phyloP scores from a whole-genome alignment of 306 rosid genomes.

The Neltuma alba region DNA sequence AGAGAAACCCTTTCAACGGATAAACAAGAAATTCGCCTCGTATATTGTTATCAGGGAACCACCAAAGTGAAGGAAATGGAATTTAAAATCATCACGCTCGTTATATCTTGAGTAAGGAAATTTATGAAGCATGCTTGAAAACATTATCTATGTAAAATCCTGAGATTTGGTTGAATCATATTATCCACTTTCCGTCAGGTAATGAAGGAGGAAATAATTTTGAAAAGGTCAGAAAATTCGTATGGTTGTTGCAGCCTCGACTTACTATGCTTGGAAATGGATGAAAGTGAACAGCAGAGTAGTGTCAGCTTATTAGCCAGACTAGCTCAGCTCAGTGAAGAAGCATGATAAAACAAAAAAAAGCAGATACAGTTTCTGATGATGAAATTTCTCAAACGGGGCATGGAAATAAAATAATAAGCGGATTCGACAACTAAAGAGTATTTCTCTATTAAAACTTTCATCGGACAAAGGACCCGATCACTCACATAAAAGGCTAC shows the following conservation, averaged over 20 bases:
- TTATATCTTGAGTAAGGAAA: not conserved
- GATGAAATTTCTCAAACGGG: not conserved
- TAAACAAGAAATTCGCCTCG: not conserved
- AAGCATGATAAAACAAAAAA: not conserved
- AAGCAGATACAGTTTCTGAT: not conserved
- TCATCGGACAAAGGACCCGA: not conserved
- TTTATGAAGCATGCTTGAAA: constrained; percentile 1
- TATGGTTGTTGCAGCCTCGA: not conserved
- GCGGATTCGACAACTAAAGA: not conserved
- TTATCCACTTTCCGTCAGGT: not conserved
- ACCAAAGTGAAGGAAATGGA: constrained; percentile 29
- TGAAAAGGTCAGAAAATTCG: not conserved
- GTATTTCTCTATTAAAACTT: not conserved
- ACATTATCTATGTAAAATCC: constrained; percentile 12
- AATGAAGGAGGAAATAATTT: not conserved
- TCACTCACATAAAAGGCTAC: constrained; percentile 97
- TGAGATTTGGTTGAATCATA: constrained; percentile 8
- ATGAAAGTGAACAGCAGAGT: not conserved
- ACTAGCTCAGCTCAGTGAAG: not conserved
- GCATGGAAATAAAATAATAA: not conserved
- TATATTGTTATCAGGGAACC: not conserved
- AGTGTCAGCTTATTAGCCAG: not conserved
- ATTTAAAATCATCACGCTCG: not conserved
- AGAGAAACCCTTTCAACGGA: not conserved
- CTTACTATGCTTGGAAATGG: not conserved